These are phyloP conservation scores for Ceratocystis albifundus DNA, from an alignment of 2,329 filamentous ascomycete species.

Conservation along the genomic window DNA sequence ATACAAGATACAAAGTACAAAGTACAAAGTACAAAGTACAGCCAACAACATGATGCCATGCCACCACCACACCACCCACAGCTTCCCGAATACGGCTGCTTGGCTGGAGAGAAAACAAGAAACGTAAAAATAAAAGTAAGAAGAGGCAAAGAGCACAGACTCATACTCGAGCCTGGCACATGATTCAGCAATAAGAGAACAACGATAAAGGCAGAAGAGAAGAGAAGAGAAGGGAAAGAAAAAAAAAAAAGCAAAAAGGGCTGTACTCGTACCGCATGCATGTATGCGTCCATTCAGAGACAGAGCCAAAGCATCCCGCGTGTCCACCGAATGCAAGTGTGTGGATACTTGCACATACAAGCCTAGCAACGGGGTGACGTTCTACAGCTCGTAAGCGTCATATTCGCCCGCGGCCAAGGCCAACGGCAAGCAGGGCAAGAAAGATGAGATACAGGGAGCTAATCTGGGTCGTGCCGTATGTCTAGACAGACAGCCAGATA, in stretches of 20 bases:
- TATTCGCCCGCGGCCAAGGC: background rate
- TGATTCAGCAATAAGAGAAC: background rate
- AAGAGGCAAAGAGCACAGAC: too few species aligned
- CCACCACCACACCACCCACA: too few species aligned
- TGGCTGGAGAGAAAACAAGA: too few species aligned
- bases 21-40: too few species aligned
- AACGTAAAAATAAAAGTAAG: too few species aligned
- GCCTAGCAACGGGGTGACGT: background rate
- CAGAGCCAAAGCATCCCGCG: background rate
- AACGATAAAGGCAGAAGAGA: background rate
- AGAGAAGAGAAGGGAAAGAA: too few species aligned
- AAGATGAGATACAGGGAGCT: background rate
- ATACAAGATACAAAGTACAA: too few species aligned
- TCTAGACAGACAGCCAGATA: too few species aligned
- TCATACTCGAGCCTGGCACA: too few species aligned
- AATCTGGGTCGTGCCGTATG: too few species aligned
- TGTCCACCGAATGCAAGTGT: background rate
- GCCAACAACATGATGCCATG: too few species aligned
- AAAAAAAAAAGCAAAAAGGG: background rate
- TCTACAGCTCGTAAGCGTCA: background rate
- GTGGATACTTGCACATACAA: background rate
- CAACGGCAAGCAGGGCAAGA: background rate
- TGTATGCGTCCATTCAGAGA: constrained; percentile 3
- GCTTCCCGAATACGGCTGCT: too few species aligned
- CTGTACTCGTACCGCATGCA: background rate